Percentiles rank a stretch among this genome's conserved stretches.
These are phyloP conservation scores for Viola pubescens DNA, from an alignment of 441 rosid genomes.

Conservation along the genomic window DNA sequence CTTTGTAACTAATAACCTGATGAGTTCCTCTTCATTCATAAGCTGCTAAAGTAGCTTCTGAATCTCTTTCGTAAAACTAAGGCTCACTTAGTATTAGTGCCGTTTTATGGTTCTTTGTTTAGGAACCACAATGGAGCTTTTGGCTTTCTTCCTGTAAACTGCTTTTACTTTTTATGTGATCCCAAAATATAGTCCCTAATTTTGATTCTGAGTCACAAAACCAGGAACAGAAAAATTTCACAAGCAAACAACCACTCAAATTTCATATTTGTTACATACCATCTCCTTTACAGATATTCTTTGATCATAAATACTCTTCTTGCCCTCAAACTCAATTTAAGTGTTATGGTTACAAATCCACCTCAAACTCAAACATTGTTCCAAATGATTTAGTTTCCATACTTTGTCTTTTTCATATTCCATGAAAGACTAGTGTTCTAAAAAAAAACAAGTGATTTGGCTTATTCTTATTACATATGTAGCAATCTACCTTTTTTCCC, in stretches of 20 bases:
- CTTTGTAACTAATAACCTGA: background rate
- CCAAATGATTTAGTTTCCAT: background rate
- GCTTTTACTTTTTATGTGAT: background rate
- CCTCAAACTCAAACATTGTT: background rate
- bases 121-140: background rate
- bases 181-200: too few species aligned
- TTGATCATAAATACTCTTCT: background rate
- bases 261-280: background rate
- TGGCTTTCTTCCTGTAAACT: background rate
- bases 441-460: background rate
- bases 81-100: background rate
- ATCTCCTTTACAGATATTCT: too few species aligned
- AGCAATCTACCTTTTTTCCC: background rate
- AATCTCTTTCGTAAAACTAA: background rate
- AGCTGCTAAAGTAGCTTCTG: background rate
- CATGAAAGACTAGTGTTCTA: background rate
- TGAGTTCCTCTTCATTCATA: background rate
- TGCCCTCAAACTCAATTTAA: background rate
- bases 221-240: background rate
- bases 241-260: background rate
- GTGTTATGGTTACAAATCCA: background rate
- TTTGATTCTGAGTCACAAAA: too few species aligned
- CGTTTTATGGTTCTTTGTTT: background rate
- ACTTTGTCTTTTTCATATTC: background rate
- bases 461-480: background rate